phyloP scores from a whole-genome alignment of 2,329 filamentous ascomycete genomes.

The Apiospora phragmitis region DNA sequence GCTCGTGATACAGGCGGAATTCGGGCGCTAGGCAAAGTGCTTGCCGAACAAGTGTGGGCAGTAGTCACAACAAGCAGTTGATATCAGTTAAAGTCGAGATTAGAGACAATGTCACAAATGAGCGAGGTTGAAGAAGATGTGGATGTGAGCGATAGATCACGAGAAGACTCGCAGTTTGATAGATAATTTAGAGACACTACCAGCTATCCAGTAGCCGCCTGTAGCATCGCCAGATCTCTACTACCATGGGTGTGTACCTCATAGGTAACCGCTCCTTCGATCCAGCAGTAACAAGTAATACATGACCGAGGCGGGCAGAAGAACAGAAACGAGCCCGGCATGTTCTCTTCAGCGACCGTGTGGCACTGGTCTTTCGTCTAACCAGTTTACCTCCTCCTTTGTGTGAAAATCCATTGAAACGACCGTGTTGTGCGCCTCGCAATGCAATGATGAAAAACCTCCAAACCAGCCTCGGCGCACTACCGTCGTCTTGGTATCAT shows the following conservation, averaged over 20 bases:
- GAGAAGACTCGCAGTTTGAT: neutral
- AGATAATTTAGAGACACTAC: neutral
- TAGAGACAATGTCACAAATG: neutral
- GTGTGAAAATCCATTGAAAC: conserved; percentile 7
- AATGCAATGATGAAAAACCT: conserved; percentile 13
- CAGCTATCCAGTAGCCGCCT: neutral
- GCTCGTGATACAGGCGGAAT: neutral
- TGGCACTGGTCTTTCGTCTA: neutral
- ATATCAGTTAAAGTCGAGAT: neutral
- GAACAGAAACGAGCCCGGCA: neutral
- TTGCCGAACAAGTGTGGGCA: neutral
- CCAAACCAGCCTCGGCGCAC: conserved; percentile 12
- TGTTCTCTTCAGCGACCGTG: neutral
- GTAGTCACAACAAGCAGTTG: neutral
- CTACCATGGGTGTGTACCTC: neutral
- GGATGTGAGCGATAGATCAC: neutral
- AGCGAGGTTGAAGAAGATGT: neutral
- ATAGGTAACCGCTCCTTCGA: neutral
- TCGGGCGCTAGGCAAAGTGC: neutral
- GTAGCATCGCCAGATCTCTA: neutral
- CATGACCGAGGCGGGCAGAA: neutral
- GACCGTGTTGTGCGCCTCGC: conserved; percentile 13
- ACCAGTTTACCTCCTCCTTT: conserved; percentile 2
- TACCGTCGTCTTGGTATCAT: conserved; percentile 12
- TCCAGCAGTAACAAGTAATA: neutral